A percentile compares a stretch with the other conserved stretches of the same genome.
These are phyloP conservation scores for Miscanthus lutarioriparius DNA, from an alignment of 176 grass and related monocot species.

Conservation along the genomic window DNA sequence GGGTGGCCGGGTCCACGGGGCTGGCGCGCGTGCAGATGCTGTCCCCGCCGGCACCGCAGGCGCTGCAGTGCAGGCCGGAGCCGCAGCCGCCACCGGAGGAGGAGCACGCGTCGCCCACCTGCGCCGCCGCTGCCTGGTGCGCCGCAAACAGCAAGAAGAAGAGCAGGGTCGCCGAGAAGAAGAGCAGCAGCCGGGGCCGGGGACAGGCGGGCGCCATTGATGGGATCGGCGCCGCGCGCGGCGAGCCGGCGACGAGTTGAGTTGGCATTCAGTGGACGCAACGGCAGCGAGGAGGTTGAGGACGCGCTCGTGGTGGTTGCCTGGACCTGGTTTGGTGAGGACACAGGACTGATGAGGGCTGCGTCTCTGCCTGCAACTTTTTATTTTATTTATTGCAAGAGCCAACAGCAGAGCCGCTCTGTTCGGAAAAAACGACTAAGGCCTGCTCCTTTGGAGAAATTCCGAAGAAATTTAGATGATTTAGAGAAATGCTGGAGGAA, in stretches of 20 bases:
- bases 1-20: conserved; percentile 59
- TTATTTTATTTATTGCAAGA: too few species aligned
- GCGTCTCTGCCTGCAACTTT: too few species aligned
- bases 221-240: too few species aligned
- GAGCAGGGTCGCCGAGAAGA: neutral
- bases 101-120: conserved; percentile 52
- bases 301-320: too few species aligned
- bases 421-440: too few species aligned
- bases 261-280: neutral
- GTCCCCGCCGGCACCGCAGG: conserved; percentile 42
- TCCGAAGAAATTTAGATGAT: too few species aligned
- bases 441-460: too few species aligned
- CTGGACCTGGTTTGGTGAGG: too few species aligned
- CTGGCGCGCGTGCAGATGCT: conserved; percentile 51
- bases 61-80: conserved; percentile 64
- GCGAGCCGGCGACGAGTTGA: neutral
- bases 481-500: too few species aligned
- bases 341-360: too few species aligned
- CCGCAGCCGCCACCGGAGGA: conserved; percentile 37
- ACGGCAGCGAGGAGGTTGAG: too few species aligned
- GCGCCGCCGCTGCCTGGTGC: neutral
- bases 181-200: neutral
- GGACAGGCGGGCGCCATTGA: neutral
- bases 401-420: too few species aligned
- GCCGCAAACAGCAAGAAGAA: neutral